Base-by-base conservation (phyloP, 176 grass and related monocot genomes). In the Lolium rigidum region DNA sequence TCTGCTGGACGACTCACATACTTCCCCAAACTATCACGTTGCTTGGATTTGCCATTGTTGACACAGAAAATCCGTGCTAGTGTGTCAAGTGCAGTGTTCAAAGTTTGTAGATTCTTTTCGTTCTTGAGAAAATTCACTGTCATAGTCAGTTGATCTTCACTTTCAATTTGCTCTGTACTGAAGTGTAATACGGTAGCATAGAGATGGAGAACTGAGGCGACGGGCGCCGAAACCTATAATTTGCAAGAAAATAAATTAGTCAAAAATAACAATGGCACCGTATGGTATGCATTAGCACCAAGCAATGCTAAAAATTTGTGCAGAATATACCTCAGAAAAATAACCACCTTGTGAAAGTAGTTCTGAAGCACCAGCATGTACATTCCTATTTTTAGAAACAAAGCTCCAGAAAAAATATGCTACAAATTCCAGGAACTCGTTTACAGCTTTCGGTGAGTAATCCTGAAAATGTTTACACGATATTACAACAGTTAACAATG, bases 141-240 rank as follows among this genome's bases (percentile, higher is more conserved):
- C 64, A 49, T 43, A 66, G 26, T 22, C 28, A 55, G 7, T 10
- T 17, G 43, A 14, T 75, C 81, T 80, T 63, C 80, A 66, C 50
- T 90, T 90, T 90, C 86, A 4, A 55, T 82, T 76, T 87, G 59
- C 61, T 87, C 71, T 52, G 72, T 51, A 71, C 67, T 82, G 12
- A 88, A 88, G 76, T 91, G 74, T 48, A 95, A 87, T 38, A 89
- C 95, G 66, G 79, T 80, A 57, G 92, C 87, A 74, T 97, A 97
- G 57, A 97, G 87, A 86, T 74, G 50, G 49, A 97, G 80, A 62
- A 97, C 49, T 46, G 89, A 90, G 75, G 87, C 26, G 51, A 87
- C 77, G 70, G 76, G 71, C 76, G 82, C 69, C 31, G 80, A 91
- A 80, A 90, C 80, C 95, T 97, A 89, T 56, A 85, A 55, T 61